These are phyloP conservation scores for Tricholoma hemisulphureum DNA, from an alignment of 768 basidiomycete species.

Conservation along the genomic window DNA sequence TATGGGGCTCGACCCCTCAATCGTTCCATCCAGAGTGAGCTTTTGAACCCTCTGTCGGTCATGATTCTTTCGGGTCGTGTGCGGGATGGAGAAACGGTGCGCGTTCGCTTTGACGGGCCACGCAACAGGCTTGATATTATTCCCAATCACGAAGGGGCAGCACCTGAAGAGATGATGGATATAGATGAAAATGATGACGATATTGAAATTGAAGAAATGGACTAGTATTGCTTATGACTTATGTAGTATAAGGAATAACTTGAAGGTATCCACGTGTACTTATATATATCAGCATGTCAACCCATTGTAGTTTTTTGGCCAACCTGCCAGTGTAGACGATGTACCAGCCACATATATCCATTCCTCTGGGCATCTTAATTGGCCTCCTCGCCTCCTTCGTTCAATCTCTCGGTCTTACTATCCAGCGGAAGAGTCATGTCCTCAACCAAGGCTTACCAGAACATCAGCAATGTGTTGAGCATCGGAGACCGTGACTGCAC, in stretches of 20 bases:
- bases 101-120: constrained; percentile 76
- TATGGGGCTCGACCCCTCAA: constrained; percentile 95
- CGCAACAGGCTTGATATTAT: constrained; percentile 74
- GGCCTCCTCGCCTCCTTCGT: constrained; percentile 84
- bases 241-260: background rate
- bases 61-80: constrained; percentile 82
- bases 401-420: constrained; percentile 88
- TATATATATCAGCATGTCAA: too few relatives aligned
- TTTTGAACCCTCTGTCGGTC: constrained; percentile 87
- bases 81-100: constrained; percentile 75
- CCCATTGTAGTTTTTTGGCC: background rate
- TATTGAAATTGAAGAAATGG: constrained; percentile 72
- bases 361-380: constrained; percentile 50
- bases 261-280: background rate
- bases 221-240: constrained; percentile 18
- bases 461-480: constrained; percentile 61
- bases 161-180: constrained; percentile 58
- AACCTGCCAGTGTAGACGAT: background rate
- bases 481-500: constrained; percentile 70
- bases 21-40: constrained; percentile 86
- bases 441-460: constrained; percentile 73
- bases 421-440: constrained; percentile 93
- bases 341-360: constrained; percentile 37
- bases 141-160: constrained; percentile 75
- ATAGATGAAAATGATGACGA: constrained; percentile 54